Evolutionary conservation across 2,329 filamentous ascomycete species (phyloP).

Genomic region (Penicillium sp.): DNA sequence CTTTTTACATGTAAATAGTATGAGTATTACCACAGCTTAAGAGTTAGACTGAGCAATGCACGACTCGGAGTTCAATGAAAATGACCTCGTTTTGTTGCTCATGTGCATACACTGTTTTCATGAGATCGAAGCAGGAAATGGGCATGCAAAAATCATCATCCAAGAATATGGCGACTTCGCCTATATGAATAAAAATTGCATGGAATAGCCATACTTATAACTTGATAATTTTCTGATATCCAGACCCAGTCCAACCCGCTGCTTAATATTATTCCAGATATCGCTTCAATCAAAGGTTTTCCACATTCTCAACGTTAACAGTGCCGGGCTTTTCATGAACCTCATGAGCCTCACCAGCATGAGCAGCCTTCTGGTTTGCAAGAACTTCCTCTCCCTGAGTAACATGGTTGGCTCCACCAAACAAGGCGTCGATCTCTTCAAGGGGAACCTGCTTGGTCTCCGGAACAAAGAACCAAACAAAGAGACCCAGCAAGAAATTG

Average conservation of each 20-base stretch:
- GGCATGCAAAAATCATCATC: too few relatives aligned
- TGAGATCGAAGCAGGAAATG: too few relatives aligned
- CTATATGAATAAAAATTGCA: neutral
- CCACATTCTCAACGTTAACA: slow-evolving; percentile 25
- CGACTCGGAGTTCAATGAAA: too few relatives aligned
- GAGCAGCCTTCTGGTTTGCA: slow-evolving; percentile 23
- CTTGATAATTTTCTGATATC: neutral
- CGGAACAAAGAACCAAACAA: slow-evolving; percentile 54
- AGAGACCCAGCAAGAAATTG: slow-evolving; percentile 51
- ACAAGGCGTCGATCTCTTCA: slow-evolving; percentile 41
- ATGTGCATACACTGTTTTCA: too few relatives aligned
- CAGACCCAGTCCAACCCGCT: neutral
- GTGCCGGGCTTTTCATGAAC: slow-evolving; percentile 19
- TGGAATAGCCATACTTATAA: neutral
- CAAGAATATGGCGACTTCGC: too few relatives aligned
- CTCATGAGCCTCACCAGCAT: slow-evolving; percentile 10
- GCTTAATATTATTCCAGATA: neutral
- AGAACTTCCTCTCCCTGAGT: slow-evolving; percentile 34
- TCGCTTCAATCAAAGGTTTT: neutral
- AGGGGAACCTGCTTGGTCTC: slow-evolving; percentile 50
- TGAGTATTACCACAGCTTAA: too few relatives aligned
- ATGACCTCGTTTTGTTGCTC: too few relatives aligned
- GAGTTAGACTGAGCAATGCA: too few relatives aligned
- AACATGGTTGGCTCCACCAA: slow-evolving; percentile 40
- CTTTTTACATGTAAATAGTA: too few relatives aligned